These are phyloP conservation scores for Phytomonas francai DNA, from an alignment of 208 protist species.

Conservation along the genomic window DNA sequence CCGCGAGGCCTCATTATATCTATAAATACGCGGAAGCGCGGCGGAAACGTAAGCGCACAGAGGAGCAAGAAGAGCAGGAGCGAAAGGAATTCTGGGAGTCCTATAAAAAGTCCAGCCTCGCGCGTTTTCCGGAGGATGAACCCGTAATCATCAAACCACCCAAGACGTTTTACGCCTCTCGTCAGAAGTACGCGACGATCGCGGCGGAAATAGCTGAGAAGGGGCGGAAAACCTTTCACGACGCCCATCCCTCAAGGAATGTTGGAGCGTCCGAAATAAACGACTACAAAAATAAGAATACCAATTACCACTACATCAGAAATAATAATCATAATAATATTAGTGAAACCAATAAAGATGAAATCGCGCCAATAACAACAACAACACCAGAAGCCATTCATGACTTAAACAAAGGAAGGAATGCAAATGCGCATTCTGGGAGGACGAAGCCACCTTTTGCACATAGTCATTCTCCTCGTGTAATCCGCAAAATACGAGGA, in stretches of 20 bases:
- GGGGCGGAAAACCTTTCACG: constrained; percentile 21
- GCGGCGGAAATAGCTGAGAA: constrained; percentile 58
- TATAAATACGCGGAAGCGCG: constrained; percentile 59
- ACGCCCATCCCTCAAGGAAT: neutral
- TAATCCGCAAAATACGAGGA: neutral
- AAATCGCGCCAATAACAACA: neutral
- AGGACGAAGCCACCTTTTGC: no score
- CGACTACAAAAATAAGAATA: neutral
- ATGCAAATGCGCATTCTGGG: no score
- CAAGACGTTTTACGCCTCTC: constrained; percentile 51
- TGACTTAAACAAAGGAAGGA: no score
- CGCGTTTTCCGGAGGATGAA: constrained; percentile 42
- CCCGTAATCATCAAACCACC: constrained; percentile 29
- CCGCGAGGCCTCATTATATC: constrained; percentile 60
- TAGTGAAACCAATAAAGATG: no score
- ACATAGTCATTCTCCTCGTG: no score
- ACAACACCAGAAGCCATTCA: constrained; percentile 3
- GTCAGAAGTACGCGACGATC: constrained; percentile 47
- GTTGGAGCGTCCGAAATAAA: constrained; percentile 2
- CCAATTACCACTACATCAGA: neutral
- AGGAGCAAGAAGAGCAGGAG: constrained; percentile 34
- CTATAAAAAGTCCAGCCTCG: constrained; percentile 26
- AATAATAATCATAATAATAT: neutral
- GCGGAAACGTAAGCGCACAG: constrained; percentile 59
- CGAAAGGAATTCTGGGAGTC: constrained; percentile 26